Evolutionary conservation across 495 filamentous ascomycete genomes (phyloP).

Genomic region (Lophiotrema nucula): DNA sequence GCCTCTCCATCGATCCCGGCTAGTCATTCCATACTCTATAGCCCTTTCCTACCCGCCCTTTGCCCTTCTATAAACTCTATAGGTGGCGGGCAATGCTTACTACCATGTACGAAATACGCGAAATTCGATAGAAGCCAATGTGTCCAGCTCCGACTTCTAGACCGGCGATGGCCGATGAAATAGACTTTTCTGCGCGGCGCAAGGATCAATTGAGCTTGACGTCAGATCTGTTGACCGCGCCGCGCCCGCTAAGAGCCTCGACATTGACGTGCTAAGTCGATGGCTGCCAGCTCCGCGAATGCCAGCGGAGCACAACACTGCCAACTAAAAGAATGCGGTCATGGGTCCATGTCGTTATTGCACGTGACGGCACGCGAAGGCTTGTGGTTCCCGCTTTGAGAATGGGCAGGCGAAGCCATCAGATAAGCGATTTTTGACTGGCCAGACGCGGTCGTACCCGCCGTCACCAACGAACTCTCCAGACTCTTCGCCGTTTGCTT

Average conservation of each 20-base stretch:
- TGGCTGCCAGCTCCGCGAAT: background rate
- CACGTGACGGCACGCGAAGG: background rate
- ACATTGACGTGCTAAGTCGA: too few relatives aligned
- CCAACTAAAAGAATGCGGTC: background rate
- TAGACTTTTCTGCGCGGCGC: too few relatives aligned
- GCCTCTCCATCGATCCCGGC: background rate
- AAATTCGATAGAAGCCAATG: too few relatives aligned
- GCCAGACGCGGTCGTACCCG: background rate
- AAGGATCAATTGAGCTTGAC: too few relatives aligned
- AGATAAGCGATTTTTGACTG: background rate
- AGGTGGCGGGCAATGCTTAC: slow-evolving; percentile 37
- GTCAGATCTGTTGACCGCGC: too few relatives aligned
- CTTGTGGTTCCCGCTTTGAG: background rate
- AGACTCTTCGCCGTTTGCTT: background rate
- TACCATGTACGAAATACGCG: slow-evolving; percentile 38
- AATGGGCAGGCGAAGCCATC: background rate
- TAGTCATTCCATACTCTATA: slow-evolving; percentile 34
- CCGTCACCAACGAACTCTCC: background rate
- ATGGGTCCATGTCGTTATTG: background rate
- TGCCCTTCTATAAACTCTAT: slow-evolving; percentile 42
- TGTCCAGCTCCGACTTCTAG: too few relatives aligned
- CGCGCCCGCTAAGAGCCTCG: too few relatives aligned
- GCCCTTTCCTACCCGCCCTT: slow-evolving; percentile 29
- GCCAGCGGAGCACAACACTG: background rate
- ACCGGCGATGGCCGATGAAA: too few relatives aligned